Base-by-base conservation (phyloP, 2,329 filamentous ascomycete genomes). In the Fusarium nygamai region DNA sequence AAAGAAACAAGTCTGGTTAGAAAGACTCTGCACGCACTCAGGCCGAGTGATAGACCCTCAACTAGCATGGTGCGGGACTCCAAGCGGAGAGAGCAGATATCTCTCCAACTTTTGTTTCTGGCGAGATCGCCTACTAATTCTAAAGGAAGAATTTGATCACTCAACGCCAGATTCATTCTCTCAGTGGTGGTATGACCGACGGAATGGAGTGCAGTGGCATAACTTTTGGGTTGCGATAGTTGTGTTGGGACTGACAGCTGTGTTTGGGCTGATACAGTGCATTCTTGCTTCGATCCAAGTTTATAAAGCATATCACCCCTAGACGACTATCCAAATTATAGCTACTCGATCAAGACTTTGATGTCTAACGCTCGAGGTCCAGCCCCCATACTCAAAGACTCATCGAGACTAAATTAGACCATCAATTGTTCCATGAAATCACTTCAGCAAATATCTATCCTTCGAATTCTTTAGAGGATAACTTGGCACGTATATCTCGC, bases 111-210 rank as follows among this genome's bases (percentile, higher is more conserved):
- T 51, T 51, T 6, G 22, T 0, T 51, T 51, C 4, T 51, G 48
- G 48, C 3, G 17, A 34, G 22, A 51, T 24, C 48, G 48, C 0
- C 5, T 51, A 10, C 0, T 34, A 1, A 24, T 51, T 0, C 2
- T 51, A 0, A 34, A 34, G 22, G 48, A 51, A 4, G 48, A 51
- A 0, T 51, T 51, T 11, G 48, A 51, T 20, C 48, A 51, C 8
- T 34, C 48, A 0, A 34, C 22, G 0, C 48, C 48, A 2, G 48
- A 34, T 24, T 51, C 48, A 0, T 51, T 51, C 17, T 51, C 48
- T 20, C 48, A 51, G 22, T 34, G 31, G 31, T 34, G 48, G 48
- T 11, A 51, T 51, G 48, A 51, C 3, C 12, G 48, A 34, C 17
- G 31, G 3, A 51, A 51, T 14, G 48, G 48, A 24, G 31, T 51